Base-by-base conservation (phyloP, 768 basidiomycete genomes). In the Calocera cornea region DNA sequence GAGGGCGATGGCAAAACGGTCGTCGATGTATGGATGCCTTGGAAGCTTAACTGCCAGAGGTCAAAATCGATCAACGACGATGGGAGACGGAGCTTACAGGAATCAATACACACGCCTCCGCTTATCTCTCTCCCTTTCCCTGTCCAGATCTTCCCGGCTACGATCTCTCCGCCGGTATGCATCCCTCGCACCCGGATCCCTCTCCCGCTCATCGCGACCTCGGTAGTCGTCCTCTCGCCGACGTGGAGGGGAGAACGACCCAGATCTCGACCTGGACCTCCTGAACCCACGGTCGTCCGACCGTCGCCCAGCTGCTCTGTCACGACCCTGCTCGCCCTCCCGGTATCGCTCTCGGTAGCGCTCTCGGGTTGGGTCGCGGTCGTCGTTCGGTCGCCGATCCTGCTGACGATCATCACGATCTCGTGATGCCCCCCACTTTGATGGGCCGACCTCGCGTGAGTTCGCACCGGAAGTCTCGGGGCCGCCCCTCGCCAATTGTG, bases 21-120 rank as follows among this genome's bases (percentile, higher is more conserved):
- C 8, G 84, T 86, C 22, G 91, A 93, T 75, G 78, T 93, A 33
- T 93, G 92, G 92, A 85, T 92, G 49, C 84, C 90, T 7, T 92
- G 90, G 89, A 95, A n/a, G n/a, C n/a, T n/a, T n/a, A n/a, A n/a
- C n/a, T n/a, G n/a, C n/a, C n/a, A n/a, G n/a, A n/a, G n/a, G n/a
- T n/a, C n/a, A n/a, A n/a, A n/a, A n/a, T n/a, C n/a, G n/a, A n/a
- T n/a, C n/a, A n/a, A n/a, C n/a, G n/a, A n/a, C n/a, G n/a, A n/a
- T n/a, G n/a, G n/a, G n/a, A n/a, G n/a, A n/a, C n/a, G n/a, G n/a
- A n/a, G n/a, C n/a, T n/a, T n/a, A n/a, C n/a, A n/a, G n/a, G n/a
- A n/a, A 47, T 74, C 68, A 77, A 50, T 75, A 74, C 19, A 75
- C 65, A 34, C 78, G 71, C 44, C 77, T 72, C 60, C 77, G 75